Conservation (phyloP, 106 monocot species). For the Dendrobium chrysotoxum region DNA sequence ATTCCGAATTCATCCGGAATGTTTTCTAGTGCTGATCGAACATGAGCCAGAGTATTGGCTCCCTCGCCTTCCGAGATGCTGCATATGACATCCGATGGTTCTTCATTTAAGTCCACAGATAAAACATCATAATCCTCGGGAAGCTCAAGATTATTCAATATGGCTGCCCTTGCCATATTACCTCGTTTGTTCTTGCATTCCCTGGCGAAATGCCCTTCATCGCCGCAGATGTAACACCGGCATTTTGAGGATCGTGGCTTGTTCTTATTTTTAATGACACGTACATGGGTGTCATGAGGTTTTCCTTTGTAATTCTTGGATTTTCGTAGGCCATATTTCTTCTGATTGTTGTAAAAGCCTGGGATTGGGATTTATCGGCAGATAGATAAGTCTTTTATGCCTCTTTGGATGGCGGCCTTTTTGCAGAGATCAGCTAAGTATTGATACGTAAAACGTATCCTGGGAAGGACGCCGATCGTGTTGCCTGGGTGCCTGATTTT, state of each 20-base stretch:
- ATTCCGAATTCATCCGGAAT: too few species aligned
- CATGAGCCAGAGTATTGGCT: too few species aligned
- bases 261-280: background rate
- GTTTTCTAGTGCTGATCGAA: too few species aligned
- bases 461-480: background rate
- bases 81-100: too few species aligned
- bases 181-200: background rate
- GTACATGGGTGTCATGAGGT: too few species aligned
- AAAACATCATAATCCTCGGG: background rate
- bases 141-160: background rate
- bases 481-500: background rate
- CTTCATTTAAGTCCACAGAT: too few species aligned
- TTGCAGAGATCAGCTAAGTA: background rate
- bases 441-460: background rate
- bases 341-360: too few species aligned
- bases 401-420: background rate
- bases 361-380: background rate
- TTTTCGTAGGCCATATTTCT: too few species aligned
- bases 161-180: background rate
- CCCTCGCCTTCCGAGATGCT: background rate
- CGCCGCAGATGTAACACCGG: background rate
- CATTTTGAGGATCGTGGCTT: background rate
- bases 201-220: background rate
- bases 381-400: background rate
- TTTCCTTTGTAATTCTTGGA: too few species aligned